Conservation (phyloP, 352 stramenopile genomes). For the Globisporangium carolinianum region DNA sequence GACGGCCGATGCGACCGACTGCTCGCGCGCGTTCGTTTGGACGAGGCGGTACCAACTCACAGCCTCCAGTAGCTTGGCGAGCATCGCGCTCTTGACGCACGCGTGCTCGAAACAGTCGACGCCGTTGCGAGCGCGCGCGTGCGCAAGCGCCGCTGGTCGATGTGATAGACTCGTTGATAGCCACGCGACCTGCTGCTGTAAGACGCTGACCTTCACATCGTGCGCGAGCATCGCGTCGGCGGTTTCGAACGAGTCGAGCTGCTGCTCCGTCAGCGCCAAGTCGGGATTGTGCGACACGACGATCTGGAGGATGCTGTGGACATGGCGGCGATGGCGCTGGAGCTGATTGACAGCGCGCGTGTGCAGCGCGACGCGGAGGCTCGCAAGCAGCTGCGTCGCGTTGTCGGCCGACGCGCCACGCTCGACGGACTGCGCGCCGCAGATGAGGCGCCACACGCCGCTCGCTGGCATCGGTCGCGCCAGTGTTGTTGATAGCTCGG, state of each 20-base stretch:
- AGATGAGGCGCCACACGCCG: slow-evolving; percentile 62
- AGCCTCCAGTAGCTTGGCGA: slow-evolving; percentile 69
- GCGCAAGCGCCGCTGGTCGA: slow-evolving; percentile 34
- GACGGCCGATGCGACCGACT: slow-evolving; percentile 49
- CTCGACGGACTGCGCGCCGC: slow-evolving; percentile 28
- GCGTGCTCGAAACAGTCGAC: slow-evolving; percentile 53
- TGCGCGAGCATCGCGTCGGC: slow-evolving; percentile 61
- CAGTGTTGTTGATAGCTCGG: slow-evolving; percentile 15
- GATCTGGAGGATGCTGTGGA: slow-evolving; percentile 74
- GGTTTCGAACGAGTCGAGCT: slow-evolving; percentile 76
- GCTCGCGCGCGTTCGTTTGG: slow-evolving; percentile 67
- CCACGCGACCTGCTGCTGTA: slow-evolving; percentile 51
- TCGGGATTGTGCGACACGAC: slow-evolving; percentile 75
- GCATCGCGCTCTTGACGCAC: slow-evolving; percentile 52
- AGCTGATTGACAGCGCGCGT: slow-evolving; percentile 75
- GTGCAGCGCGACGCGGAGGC: slow-evolving; percentile 41
- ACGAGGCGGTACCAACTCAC: slow-evolving; percentile 83
- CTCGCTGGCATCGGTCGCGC: slow-evolving; percentile 19
- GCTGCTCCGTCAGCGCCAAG: slow-evolving; percentile 67
- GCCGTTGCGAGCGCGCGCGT: slow-evolving; percentile 58
- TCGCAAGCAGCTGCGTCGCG: slow-evolving; percentile 21
- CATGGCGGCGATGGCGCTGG: slow-evolving; percentile 67
- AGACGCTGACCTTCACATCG: slow-evolving; percentile 68
- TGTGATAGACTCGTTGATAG: slow-evolving; percentile 36
- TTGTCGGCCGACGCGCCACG: slow-evolving; percentile 32